These are phyloP conservation scores for Oryza nivara DNA, from an alignment of 176 grass and related monocot species.

Conservation along the genomic window DNA sequence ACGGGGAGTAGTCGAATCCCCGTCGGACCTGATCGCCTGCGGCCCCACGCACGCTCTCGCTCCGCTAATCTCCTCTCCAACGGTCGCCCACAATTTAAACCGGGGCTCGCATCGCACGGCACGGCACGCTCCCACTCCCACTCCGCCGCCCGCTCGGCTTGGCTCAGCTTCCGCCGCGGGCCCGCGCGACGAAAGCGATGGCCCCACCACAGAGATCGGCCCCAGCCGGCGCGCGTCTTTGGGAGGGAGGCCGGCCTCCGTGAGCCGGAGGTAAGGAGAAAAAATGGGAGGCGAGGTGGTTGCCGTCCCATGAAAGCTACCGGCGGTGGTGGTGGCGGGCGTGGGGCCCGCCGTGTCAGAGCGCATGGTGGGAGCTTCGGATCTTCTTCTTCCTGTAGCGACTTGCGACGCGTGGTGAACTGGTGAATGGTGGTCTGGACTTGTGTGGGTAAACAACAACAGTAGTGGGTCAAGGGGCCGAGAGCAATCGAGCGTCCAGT, in stretches of 20 bases:
- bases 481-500: not conserved
- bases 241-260: slow-evolving; percentile 35
- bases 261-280: not conserved
- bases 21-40: slow-evolving; percentile 1
- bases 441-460: not conserved
- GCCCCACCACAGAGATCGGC: slow-evolving; percentile 9
- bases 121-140: not conserved
- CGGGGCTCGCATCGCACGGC: not conserved
- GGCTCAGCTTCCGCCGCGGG: not conserved
- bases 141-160: not conserved
- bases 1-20: too few species aligned
- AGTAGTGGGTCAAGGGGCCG: not conserved
- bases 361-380: not conserved
- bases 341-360: slow-evolving; percentile 24
- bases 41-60: too few species aligned
- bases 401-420: slow-evolving; percentile 42
- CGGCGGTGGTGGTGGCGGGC: not conserved
- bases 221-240: slow-evolving; percentile 12
- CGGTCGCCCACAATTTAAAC: slow-evolving; percentile 45
- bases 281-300: slow-evolving; percentile 24
- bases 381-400: not conserved
- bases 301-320: slow-evolving; percentile 42
- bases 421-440: not conserved
- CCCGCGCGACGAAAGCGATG: slow-evolving; percentile 11
- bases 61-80: not conserved